Conservation (phyloP, 805 yeast genomes). For the Pichia californica region DNA sequence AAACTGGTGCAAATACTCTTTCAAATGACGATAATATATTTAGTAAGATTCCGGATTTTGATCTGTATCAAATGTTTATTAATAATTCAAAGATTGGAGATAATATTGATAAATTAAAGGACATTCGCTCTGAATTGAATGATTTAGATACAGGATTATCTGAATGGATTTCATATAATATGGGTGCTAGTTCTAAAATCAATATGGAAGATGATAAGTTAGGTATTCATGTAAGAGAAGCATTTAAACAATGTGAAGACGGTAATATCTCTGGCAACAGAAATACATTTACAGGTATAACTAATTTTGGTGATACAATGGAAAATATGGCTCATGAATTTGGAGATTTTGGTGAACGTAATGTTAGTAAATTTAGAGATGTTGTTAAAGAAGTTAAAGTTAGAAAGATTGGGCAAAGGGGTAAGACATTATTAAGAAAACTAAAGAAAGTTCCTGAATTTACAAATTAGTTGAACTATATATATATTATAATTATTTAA, state of each 20-base stretch:
- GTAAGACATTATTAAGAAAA: constrained; percentile 22
- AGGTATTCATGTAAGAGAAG: constrained; percentile 49
- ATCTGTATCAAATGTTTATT: constrained; percentile 1
- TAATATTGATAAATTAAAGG: constrained; percentile 36
- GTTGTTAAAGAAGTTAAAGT: constrained; percentile 6
- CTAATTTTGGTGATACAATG: constrained; percentile 7
- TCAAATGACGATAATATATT: not conserved
- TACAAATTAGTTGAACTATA: too few relatives aligned
- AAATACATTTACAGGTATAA: not conserved
- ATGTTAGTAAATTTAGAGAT: not conserved
- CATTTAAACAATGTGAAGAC: not conserved
- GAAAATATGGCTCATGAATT: constrained; percentile 7
- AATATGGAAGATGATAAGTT: constrained; percentile 19
- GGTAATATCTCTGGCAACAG: not conserved
- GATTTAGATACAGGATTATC: constrained; percentile 52
- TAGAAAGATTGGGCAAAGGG: constrained; percentile 16
- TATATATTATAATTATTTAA: too few relatives aligned
- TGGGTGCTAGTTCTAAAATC: constrained; percentile 5
- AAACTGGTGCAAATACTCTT: too few relatives aligned
- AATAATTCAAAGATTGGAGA: constrained; percentile 19
- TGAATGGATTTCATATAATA: constrained; percentile 16
- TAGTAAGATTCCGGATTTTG: constrained; percentile 6
- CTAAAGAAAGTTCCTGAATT: constrained; percentile 15
- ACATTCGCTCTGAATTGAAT: constrained; percentile 36
- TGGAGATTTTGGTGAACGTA: constrained; percentile 4